Evolutionary conservation across 768 basidiomycete species (phyloP), one percentile per base, ranked within the genome.

Genomic region (Mycena vulgaris): DNA sequence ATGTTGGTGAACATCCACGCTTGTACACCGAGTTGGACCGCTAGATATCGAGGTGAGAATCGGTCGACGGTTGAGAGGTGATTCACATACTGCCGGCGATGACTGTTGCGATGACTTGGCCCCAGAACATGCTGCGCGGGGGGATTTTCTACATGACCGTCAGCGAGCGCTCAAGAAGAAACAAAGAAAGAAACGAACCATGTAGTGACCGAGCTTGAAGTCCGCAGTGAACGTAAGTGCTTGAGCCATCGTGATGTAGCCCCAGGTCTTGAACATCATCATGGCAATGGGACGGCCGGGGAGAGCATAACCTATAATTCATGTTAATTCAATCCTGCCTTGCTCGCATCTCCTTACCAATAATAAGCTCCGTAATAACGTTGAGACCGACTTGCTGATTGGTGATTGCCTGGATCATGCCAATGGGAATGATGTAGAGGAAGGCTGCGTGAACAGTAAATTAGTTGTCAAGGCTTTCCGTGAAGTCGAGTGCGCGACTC

Each of bases 161-260:
- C n/a, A 45, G 42, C 21, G 17, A 8, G 10, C 14, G 39, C 14
- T 11, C 9, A 16, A 21, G 42, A 6, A n/a, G 42, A 14, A 14
- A 45, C 19, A n/a, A n/a, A n/a, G 42, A 21, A 6, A 19, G 19
- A 19, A 6, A 23, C 42, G 42, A n/a, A 45, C 58, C 90, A 90
- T 92, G 77, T 91, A 90, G 76, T 93, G 93, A 8, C 91, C 93
- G 52, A 94, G 90, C 79, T 95, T 95, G 78, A 95, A 90, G 80
- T 95, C 92, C 14, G 88, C 83, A 0, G 91, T 87, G 81, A 95
- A 95, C 33, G 81, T 82, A 39, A 94, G 77, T 1, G 93, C 92
- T 48, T 73, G 71, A 19, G 69, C 68, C 71, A 73, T 73, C 23
- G 71, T 73, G 39, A 89, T 88, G 75, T 89, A 90, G 2, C 87